These are phyloP conservation scores for Pseudogymnoascus sp. DNA, from an alignment of 2,329 filamentous ascomycete species.

Conservation along the genomic window DNA sequence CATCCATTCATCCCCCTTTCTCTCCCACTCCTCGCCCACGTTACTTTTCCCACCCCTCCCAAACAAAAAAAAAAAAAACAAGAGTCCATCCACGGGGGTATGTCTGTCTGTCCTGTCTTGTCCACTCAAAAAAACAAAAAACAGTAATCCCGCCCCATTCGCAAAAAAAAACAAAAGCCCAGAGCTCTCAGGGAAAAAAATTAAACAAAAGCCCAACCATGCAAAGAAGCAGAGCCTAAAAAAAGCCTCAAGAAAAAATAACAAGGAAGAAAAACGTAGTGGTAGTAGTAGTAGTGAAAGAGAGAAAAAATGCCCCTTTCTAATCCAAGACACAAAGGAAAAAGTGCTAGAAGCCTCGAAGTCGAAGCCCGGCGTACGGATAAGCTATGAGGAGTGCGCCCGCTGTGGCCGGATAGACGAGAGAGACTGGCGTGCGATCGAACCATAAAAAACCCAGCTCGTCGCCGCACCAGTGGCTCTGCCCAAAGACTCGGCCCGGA, in stretches of 20 bases:
- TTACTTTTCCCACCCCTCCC: not conserved
- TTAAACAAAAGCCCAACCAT: not conserved
- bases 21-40: not conserved
- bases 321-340: not conserved
- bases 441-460: not conserved
- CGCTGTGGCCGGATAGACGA: not conserved
- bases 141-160: not conserved
- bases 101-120: not conserved
- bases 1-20: not conserved
- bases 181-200: not conserved
- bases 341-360: not conserved
- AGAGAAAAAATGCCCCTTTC: not conserved
- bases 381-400: not conserved
- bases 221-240: not conserved
- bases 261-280: not conserved
- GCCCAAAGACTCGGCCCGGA: not conserved
- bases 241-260: not conserved
- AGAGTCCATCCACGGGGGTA: not conserved
- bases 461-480: not conserved
- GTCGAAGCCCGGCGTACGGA: not conserved
- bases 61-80: not conserved
- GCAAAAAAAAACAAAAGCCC: not conserved
- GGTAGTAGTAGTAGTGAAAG: not conserved
- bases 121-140: not conserved
- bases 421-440: not conserved